Conservation (phyloP, 139 green algal genomes). For the Edaphochlamys debaryana region DNA sequence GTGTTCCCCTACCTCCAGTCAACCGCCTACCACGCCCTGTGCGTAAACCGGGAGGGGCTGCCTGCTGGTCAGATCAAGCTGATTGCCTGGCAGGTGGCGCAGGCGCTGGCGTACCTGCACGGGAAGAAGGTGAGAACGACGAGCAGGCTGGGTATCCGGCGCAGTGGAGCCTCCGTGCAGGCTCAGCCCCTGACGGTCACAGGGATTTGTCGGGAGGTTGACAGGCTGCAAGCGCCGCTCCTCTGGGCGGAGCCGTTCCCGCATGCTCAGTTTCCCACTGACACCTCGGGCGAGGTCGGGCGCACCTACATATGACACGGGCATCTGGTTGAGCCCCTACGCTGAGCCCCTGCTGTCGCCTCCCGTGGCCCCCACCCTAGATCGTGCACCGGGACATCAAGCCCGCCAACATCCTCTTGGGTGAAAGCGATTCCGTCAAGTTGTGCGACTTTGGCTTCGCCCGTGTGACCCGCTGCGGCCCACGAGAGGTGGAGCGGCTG, state of each 20-base stretch:
- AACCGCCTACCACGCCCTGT: no score
- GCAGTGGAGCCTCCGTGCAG: no score
- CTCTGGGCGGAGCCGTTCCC: neutral
- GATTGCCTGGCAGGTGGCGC: slow-evolving; percentile 51
- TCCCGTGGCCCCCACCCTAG: neutral
- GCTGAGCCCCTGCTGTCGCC: neutral
- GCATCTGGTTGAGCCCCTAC: no score
- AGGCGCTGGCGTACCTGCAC: slow-evolving; percentile 49
- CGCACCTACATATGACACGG: no score
- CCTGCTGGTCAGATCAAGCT: neutral
- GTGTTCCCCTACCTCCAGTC: no score
- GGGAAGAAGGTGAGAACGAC: slow-evolving; percentile 19
- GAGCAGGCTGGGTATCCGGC: no score
- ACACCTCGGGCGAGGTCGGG: no score
- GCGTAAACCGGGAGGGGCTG: neutral
- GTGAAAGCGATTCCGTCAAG: slow-evolving; percentile 57
- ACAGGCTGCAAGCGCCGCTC: neutral
- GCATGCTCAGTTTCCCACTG: no score
- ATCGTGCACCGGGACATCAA: slow-evolving; percentile 79
- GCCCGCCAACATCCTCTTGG: slow-evolving; percentile 84
- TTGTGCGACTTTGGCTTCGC: slow-evolving; percentile 90
- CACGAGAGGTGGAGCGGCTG: neutral
- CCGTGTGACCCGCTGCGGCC: slow-evolving; percentile 61
- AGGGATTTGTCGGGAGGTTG: no score
- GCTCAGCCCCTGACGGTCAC: no score